phyloP scores from a whole-genome alignment of 169 alveolate genomes.

The Plasmodium gonderi region DNA sequence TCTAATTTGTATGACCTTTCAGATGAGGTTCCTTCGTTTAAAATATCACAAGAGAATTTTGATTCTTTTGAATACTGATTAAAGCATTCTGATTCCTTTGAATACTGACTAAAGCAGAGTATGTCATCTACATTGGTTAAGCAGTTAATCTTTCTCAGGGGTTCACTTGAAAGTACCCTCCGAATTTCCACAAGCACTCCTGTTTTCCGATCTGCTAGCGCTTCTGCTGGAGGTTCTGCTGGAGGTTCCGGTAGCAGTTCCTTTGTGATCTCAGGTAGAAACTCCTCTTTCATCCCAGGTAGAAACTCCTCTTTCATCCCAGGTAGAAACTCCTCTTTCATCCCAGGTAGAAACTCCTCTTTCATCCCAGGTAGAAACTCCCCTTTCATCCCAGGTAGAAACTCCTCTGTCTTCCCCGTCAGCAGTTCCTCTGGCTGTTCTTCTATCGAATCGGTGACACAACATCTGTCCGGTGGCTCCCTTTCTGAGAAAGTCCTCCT shows the following conservation, averaged over 20 bases:
- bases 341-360: not conserved
- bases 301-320: not conserved
- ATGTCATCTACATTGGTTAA: not conserved
- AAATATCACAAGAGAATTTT: not conserved
- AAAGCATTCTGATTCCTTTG: not conserved
- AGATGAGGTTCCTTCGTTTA: not conserved
- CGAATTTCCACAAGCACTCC: not conserved
- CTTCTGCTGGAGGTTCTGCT: not conserved
- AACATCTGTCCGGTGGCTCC: not conserved
- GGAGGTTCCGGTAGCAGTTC: not conserved
- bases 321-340: not conserved
- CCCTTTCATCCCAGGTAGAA: not conserved
- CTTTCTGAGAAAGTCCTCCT: not conserved
- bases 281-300: not conserved
- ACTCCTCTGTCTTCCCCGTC: not conserved
- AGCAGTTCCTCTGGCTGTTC: not conserved
- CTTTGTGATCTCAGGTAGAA: too few species aligned
- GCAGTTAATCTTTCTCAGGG: not conserved
- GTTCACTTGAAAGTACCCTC: not conserved
- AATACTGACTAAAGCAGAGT: not conserved
- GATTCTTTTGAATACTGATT: not conserved
- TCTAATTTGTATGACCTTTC: not conserved
- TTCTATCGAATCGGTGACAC: not conserved
- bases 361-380: not conserved
- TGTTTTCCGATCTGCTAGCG: not conserved